Conservation (phyloP, 257 asterid genomes). For the Hygrophila difformis region DNA sequence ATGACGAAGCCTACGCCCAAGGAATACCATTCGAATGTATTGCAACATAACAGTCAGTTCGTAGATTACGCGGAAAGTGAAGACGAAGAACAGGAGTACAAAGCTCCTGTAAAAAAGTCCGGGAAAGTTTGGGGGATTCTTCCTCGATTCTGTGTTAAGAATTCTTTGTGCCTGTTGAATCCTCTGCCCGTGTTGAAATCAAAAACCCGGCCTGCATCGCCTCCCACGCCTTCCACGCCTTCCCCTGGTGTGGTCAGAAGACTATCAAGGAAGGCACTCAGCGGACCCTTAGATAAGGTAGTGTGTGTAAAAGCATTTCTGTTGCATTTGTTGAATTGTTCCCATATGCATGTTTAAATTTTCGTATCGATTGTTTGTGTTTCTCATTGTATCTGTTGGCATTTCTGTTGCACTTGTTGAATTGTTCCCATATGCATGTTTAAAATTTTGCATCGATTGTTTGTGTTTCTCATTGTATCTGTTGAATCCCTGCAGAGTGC, state of each 20-base stretch:
- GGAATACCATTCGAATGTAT: slow-evolving; percentile 24
- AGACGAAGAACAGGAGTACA: slow-evolving; percentile 28
- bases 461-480: neutral
- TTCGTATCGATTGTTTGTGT: neutral
- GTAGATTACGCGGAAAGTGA: slow-evolving; percentile 46
- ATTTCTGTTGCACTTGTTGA: neutral
- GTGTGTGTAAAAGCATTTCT: neutral
- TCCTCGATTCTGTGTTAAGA: slow-evolving; percentile 77
- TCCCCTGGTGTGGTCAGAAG: slow-evolving; percentile 34
- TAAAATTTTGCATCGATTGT: neutral
- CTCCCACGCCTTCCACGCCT: slow-evolving; percentile 34
- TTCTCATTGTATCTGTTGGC: neutral
- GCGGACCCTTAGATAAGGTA: slow-evolving; percentile 95
- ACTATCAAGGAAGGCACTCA: slow-evolving; percentile 60
- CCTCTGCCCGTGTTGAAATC: slow-evolving; percentile 57
- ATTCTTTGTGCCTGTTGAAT: slow-evolving; percentile 57
- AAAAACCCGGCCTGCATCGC: slow-evolving; percentile 21
- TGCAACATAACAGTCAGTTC: slow-evolving; percentile 28
- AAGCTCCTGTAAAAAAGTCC: slow-evolving; percentile 39
- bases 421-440: no score
- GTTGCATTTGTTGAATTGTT: neutral
- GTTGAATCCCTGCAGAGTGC: slow-evolving; percentile 39
- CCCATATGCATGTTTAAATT: no score
- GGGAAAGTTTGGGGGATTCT: slow-evolving; percentile 74
- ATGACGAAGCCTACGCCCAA: slow-evolving; percentile 44